Conservation (phyloP, 106 monocot genomes). For the Cymbidium sinense region DNA sequence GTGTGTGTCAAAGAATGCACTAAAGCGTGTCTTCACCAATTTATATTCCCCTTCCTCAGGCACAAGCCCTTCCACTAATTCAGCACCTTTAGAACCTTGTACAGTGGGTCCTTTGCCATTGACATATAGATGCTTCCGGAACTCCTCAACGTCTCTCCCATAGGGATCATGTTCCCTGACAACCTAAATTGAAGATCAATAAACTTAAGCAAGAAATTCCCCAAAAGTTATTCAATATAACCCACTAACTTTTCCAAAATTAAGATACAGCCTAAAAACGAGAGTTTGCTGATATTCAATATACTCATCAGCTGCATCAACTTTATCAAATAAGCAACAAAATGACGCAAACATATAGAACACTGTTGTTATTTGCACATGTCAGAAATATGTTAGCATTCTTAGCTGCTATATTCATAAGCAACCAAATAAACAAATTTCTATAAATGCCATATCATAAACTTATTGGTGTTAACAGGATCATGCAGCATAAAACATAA, state of each 20-base stretch:
- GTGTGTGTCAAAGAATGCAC: slow-evolving; percentile 82
- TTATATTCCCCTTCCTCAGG: slow-evolving; percentile 77
- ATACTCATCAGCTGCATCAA: neutral
- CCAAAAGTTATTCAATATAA: neutral
- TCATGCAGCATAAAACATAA: too few relatives aligned
- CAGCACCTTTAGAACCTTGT: slow-evolving; percentile 66
- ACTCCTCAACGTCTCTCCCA: slow-evolving; percentile 87
- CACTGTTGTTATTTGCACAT: neutral
- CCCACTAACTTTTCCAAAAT: neutral
- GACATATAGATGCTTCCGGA: slow-evolving; percentile 63
- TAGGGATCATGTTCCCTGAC: slow-evolving; percentile 84
- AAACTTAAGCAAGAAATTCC: neutral
- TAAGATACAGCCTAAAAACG: neutral
- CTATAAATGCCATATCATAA: too few relatives aligned
- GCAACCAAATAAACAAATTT: too few relatives aligned
- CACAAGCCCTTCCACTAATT: slow-evolving; percentile 65
- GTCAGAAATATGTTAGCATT: neutral
- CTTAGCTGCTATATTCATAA: neutral
- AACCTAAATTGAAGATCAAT: slow-evolving; percentile 39
- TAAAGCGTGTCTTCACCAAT: slow-evolving; percentile 90
- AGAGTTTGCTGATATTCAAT: neutral
- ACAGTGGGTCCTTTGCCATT: slow-evolving; percentile 63
- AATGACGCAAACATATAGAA: neutral
- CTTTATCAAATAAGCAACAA: neutral
- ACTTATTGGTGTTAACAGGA: too few relatives aligned